Base-by-base conservation (phyloP, 495 filamentous ascomycete species). In the Tetracladium setigerum region DNA sequence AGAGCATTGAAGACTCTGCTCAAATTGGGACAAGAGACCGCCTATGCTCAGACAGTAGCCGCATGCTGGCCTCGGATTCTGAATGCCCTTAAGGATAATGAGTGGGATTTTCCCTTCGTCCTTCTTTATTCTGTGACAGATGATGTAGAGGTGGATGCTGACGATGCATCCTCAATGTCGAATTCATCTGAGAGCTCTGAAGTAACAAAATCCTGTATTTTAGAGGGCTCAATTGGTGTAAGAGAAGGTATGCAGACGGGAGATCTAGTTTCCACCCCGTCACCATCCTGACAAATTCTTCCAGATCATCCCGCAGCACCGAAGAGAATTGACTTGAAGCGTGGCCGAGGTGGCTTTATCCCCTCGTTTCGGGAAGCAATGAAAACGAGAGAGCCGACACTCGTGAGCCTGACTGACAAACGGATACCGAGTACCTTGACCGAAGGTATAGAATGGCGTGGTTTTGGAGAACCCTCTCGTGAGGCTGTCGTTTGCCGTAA, bases 361-460 rank as follows among this genome's bases (percentile, higher is more conserved):
- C 72, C 73, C 1, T 74, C 78, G 9, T 82, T 87, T 64, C 67
- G 81, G 11, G 77, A 84, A 42, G 79, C 81, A 15, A 78, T 84
- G 74, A 73, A 73, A 16, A 69, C 72, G 11, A 63, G 73, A 5
- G 70, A 78, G 15, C 54, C 54, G 5, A 57, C 43, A 14, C 22
- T 53, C 11, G 24, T 57, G 17, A 44, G 30, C 31, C 27, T 39
- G 10, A 46, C 30, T n/a, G 46, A 57, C 35, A 38, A 41, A 12
- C 46, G 41, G 27, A 31, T 53, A 13, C 38, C 38, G 7, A 35
- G 37, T 16, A n/a, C 35, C n/a, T 18, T 51, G 74, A 73, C 41
- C 75, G 46, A 53, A 38, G 50, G 46, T 10, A 41, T 57, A 13
- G 41, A 76, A 32, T 68, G 18, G 62, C 67, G 74, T 44, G 83